Percentiles rank a stretch among this genome's conserved stretches.
Conservation (phyloP, 192 early-diverging fungal species). For the Coemansia aciculifera region DNA sequence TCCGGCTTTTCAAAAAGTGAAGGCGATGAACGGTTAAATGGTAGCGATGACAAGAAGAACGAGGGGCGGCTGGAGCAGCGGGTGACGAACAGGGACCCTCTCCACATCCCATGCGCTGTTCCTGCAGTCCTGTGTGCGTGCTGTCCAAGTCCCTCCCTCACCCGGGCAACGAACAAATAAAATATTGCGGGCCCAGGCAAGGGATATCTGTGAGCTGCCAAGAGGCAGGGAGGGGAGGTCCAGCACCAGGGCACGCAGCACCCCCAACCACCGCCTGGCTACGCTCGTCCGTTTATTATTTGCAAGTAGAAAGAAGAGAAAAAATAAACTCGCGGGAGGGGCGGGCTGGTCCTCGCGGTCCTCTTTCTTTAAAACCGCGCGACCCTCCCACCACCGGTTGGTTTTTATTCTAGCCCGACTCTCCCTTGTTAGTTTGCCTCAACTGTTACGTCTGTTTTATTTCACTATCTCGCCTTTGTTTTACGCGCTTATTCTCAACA, state of each 20-base stretch:
- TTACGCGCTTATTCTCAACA: background rate
- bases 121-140: slow-evolving; percentile 1
- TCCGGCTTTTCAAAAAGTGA: slow-evolving; percentile 6
- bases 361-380: slow-evolving; percentile 5
- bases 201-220: slow-evolving; percentile 2
- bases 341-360: slow-evolving; percentile 13
- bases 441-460: slow-evolving; percentile 1
- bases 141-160: background rate
- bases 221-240: background rate
- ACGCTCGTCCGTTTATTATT: background rate
- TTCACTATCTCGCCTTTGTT: background rate
- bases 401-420: slow-evolving; percentile 6
- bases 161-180: background rate
- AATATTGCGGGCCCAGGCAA: background rate
- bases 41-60: background rate
- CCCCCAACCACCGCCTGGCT: background rate
- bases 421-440: slow-evolving; percentile 5
- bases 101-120: background rate
- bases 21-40: slow-evolving; percentile 8
- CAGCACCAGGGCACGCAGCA: slow-evolving; percentile 9
- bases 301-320: slow-evolving; percentile 4
- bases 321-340: slow-evolving; percentile 7
- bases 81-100: background rate
- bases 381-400: slow-evolving; percentile 4
- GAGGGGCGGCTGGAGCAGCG: background rate